Evolutionary conservation across 2,329 filamentous ascomycete genomes (phyloP), one percentile per base, ranked within the genome.

Genomic region (Nothophoma quercina): DNA sequence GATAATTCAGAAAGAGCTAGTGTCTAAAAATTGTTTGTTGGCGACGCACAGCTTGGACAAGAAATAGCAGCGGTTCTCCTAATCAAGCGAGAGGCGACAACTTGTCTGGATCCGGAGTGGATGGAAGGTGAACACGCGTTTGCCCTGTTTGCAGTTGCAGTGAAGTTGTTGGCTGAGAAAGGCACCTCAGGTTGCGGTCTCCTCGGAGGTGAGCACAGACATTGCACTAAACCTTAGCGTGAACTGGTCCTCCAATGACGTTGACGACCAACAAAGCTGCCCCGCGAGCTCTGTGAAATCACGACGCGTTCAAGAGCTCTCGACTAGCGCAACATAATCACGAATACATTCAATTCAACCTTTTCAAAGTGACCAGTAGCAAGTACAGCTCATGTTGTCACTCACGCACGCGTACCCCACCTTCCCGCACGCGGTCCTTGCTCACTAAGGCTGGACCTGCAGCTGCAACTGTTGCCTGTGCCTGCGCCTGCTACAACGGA

Each of bases 251-350:
- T 42, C 49, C 50, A 53, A 53, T 53, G 38, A 33, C 50, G 43
- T 43, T 48, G 44, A 53, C 43, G 50, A 47, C n/a, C 49, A 39
- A 10, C n/a, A 19, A n/a, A 33, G 16, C 32, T 53, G 50, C 50
- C 50, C 50, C 50, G 50, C 50, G 50, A 52, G 28, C 42, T 38
- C 36, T 16, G 51, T 55, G 45, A 50, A 36, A 32, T 55, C 39
- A 48, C 25, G 42, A 52, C 56, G 56, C 56, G 53, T 55, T 28
- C n/a, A 33, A 36, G 40, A 62, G 70, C 93, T 96, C 73, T 96
- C 64, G 87, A 96, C 66, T 85, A 90, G 73, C 86, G 86, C 56
- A 91, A 96, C 77, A 87, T 96, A 66, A 89, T 90, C 65, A 72
- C 82, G 64, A 67, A 58, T 76, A 32, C n/a, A 29, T 48, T 51